phyloP scores from a whole-genome alignment of 2,329 filamentous ascomycete genomes.

The Fusarium hainanense region DNA sequence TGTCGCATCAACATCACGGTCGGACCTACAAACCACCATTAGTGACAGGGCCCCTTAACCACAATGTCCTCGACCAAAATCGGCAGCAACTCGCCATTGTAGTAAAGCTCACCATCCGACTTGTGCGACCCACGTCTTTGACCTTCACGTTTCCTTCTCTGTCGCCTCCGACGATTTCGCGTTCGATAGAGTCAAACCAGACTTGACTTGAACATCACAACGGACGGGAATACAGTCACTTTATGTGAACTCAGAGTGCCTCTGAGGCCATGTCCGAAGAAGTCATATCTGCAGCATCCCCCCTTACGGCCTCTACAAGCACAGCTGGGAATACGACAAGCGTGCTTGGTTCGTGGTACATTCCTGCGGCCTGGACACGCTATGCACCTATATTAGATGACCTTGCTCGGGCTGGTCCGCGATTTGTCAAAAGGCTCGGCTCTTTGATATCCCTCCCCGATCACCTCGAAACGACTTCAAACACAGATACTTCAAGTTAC shows the following conservation, averaged over 20 bases:
- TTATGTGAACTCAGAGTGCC: not conserved
- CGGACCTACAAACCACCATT: constrained; percentile 26
- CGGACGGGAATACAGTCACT: not conserved
- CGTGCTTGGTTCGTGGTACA: constrained; percentile 58
- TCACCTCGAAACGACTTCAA: constrained; percentile 62
- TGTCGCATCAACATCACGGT: constrained; percentile 26
- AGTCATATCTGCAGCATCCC: constrained; percentile 33
- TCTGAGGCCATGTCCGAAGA: constrained; percentile 42
- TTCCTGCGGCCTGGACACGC: constrained; percentile 67
- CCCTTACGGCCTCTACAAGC: constrained; percentile 35
- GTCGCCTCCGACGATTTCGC: constrained; percentile 3
- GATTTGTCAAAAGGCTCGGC: constrained; percentile 75
- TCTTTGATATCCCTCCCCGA: constrained; percentile 71
- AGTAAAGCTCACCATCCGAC: constrained; percentile 6
- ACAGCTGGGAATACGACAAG: constrained; percentile 18
- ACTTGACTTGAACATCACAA: not conserved
- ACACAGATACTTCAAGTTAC: constrained; percentile 57
- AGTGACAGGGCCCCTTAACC: constrained; percentile 37
- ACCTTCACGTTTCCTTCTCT: not conserved
- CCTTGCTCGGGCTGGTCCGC: constrained; percentile 74
- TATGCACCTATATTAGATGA: constrained; percentile 74
- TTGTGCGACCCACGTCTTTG: not conserved
- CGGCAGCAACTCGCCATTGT: constrained; percentile 19
- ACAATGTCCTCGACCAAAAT: constrained; percentile 37
- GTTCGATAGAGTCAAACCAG: not conserved